Base-by-base conservation (phyloP, 2,329 filamentous ascomycete genomes). In the Aureobasidium sp. region DNA sequence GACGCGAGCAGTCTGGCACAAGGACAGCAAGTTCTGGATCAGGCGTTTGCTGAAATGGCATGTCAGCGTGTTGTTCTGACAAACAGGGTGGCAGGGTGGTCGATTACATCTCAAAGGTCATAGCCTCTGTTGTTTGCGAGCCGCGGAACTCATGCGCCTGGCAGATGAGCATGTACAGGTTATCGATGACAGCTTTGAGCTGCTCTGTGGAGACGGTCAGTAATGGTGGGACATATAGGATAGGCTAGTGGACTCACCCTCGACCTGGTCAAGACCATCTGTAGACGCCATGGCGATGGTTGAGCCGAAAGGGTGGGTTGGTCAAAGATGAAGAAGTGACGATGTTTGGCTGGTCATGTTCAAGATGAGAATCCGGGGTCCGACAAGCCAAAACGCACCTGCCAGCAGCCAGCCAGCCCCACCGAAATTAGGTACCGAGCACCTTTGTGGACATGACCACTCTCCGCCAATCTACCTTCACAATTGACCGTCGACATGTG, bases 131-230 rank as follows among this genome's bases (percentile, higher is more conserved):
- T 6, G 82, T 84, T 56, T 78, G 77, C 35, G 77, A 74, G 44
- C 82, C 82, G 64, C 84, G 77, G 68, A 85, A 84, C 65, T 84
- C 83, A 69, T 84, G 79, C 33, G 80, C 79, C 71, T 86, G 82
- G 48, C 84, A 80, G 54, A 80, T 77, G 44, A 81, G 73, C 65
- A 84, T 79, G 74, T 83, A 86, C 57, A 87, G 78, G 67, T 83
- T 81, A 67, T 84, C 81, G 65, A 86, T 83, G 62, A 85, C 80
- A 49, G 81, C 78, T 72, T 84, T 85, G 59, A 86, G 74, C 66
- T 84, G 80, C 52, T 75, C 79, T 81, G 67, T 19, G 19, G 31
- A 17, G 44, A 8, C 8, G 5, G 19, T 63, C 27, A 63, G 57
- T 6, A 40, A 42, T 1, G 9, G n/a, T 22, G 5, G 12, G 40